Percentiles rank a stretch among this genome's conserved stretches.
phyloP scores from a whole-genome alignment of 2,329 filamentous ascomycete species.

The Penicillium sp. region DNA sequence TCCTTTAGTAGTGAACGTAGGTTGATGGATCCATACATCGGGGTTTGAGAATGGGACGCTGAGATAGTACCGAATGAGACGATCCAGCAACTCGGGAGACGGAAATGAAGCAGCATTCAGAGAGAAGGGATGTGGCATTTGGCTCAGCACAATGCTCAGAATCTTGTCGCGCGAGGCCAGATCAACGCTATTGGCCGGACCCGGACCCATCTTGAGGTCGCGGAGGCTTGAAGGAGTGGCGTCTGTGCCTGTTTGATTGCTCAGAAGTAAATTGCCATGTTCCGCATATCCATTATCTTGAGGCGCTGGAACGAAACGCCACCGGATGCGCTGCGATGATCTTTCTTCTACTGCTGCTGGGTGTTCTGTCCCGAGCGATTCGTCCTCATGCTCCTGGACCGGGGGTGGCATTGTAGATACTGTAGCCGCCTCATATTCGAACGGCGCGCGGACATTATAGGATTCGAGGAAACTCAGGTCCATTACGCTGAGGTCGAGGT shows the following conservation, averaged over 20 bases:
- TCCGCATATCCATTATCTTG: slow-evolving; percentile 38
- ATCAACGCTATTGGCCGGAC: neutral
- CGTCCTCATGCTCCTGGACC: neutral
- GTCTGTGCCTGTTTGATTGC: slow-evolving; percentile 1
- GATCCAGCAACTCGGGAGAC: neutral
- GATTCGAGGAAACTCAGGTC: slow-evolving; percentile 40
- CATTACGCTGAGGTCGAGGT: slow-evolving; percentile 36
- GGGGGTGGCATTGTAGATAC: neutral
- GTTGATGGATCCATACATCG: slow-evolving; percentile 31
- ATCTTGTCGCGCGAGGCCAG: neutral
- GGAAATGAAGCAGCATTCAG: neutral
- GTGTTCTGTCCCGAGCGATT: neutral
- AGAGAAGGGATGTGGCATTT: neutral
- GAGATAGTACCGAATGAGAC: neutral
- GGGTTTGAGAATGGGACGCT: neutral
- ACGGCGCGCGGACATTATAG: slow-evolving; percentile 38
- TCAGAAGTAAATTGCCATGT: slow-evolving; percentile 39
- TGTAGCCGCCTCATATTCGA: slow-evolving; percentile 27
- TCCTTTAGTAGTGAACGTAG: slow-evolving; percentile 37
- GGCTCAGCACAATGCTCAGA: neutral
- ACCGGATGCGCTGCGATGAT: slow-evolving; percentile 31
- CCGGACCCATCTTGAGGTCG: neutral
- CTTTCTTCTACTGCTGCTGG: slow-evolving; percentile 8
- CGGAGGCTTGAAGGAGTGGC: neutral
- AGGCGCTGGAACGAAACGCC: slow-evolving; percentile 37